Conservation (phyloP, 2,329 filamentous ascomycete species). For the Nigrograna mackinnonii region DNA sequence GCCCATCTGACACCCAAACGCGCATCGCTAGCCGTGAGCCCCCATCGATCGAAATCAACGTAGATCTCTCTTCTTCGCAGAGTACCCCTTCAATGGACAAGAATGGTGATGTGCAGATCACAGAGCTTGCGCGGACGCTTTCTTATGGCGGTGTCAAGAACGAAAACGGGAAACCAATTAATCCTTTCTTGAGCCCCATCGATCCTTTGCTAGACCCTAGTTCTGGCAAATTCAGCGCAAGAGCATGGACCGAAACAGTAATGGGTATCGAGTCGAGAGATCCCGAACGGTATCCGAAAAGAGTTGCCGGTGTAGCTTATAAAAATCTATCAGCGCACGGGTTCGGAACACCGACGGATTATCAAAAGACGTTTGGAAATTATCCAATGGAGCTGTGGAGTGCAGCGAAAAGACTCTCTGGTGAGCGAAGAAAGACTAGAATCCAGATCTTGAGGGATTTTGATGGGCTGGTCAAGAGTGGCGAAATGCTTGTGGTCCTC, state of each 20-base stretch:
- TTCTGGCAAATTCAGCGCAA: conserved; percentile 41
- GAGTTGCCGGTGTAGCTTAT: conserved; percentile 62
- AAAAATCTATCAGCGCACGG: conserved; percentile 66
- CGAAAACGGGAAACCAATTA: too few species aligned
- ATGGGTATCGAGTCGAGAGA: conserved; percentile 51
- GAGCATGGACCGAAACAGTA: conserved; percentile 45
- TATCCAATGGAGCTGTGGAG: conserved; percentile 59
- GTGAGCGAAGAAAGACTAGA: conserved; percentile 45
- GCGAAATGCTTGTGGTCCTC: conserved; percentile 74
- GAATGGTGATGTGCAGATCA: too few species aligned
- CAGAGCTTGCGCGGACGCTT: too few species aligned
- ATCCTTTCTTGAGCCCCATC: too few species aligned
- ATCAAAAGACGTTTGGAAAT: conserved; percentile 67
- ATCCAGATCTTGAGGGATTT: conserved; percentile 68
- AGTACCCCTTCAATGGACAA: too few species aligned
- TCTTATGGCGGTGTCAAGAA: too few species aligned
- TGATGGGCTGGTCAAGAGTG: conserved; percentile 66
- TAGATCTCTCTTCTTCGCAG: too few species aligned
- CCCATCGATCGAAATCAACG: too few species aligned
- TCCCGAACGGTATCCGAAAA: conserved; percentile 50
- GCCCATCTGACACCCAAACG: too few species aligned
- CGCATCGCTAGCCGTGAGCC: too few species aligned
- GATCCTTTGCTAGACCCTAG: conserved; percentile 45
- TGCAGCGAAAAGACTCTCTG: conserved; percentile 54
- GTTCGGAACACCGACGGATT: conserved; percentile 64